Percentiles rank a stretch among this genome's conserved stretches.
Evolutionary conservation across 2,329 filamentous ascomycete species (phyloP).

Genomic region (Apiospora marii): DNA sequence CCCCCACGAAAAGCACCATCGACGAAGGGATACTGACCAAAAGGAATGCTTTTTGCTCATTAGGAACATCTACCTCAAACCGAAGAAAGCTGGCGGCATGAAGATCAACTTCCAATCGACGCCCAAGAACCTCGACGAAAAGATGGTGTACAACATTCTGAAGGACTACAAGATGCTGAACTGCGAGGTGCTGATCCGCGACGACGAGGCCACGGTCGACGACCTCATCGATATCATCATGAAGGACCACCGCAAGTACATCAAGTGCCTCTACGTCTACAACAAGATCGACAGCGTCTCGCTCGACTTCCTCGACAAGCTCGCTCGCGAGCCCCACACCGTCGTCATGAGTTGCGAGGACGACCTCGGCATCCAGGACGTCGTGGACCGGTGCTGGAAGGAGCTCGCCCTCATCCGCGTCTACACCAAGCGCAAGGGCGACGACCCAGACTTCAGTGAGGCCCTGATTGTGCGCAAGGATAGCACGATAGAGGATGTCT

Average conservation of each 20-base stretch:
- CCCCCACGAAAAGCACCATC: not conserved
- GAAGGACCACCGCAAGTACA: slow-evolving; percentile 98
- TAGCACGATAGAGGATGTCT: slow-evolving; percentile 94
- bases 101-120: slow-evolving; percentile 95
- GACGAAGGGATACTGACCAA: not conserved
- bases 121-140: slow-evolving; percentile 92
- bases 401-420: slow-evolving; percentile 89
- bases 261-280: slow-evolving; percentile 94
- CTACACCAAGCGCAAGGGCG: slow-evolving; percentile 96
- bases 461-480: slow-evolving; percentile 91
- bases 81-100: slow-evolving; percentile 96
- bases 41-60: not conserved
- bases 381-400: slow-evolving; percentile 94
- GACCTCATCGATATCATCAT: slow-evolving; percentile 99
- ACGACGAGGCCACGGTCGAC: slow-evolving; percentile 95
- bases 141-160: slow-evolving; percentile 97
- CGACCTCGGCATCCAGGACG: slow-evolving; percentile 90
- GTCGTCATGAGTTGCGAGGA: slow-evolving; percentile 98
- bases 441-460: slow-evolving; percentile 88
- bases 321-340: slow-evolving; percentile 92
- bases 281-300: slow-evolving; percentile 99
- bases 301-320: slow-evolving; percentile 88
- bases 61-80: slow-evolving; percentile 96
- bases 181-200: slow-evolving; percentile 92
- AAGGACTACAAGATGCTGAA: slow-evolving; percentile 99